These are phyloP conservation scores for Moniliella sp. DNA, from an alignment of 1,284 basidiomycete species.

Conservation along the genomic window DNA sequence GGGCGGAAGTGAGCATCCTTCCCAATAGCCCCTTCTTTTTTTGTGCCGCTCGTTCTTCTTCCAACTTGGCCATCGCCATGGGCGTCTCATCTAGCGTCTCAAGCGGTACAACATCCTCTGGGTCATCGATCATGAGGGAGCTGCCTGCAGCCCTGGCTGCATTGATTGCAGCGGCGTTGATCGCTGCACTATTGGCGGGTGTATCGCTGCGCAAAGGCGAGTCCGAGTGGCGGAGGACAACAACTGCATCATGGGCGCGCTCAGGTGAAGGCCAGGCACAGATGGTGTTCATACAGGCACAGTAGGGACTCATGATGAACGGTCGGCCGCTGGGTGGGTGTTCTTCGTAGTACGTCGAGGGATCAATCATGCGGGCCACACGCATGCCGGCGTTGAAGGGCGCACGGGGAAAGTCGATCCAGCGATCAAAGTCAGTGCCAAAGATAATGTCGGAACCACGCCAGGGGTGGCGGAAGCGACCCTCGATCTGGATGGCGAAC, in stretches of 20 bases:
- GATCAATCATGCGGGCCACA: constrained; percentile 30
- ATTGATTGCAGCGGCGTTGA: too few species aligned
- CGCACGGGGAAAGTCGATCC: constrained; percentile 26
- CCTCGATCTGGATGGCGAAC: constrained; percentile 37
- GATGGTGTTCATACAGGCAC: constrained; percentile 36
- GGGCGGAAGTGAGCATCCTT: constrained; percentile 6
- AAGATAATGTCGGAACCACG: constrained; percentile 23
- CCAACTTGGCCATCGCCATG: constrained; percentile 2
- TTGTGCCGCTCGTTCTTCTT: constrained; percentile 1
- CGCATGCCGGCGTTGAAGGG: constrained; percentile 36
- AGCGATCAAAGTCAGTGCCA: constrained; percentile 25
- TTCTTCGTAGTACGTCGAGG: constrained; percentile 22
- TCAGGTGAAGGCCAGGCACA: constrained; percentile 34
- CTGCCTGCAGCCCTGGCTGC: too few species aligned
- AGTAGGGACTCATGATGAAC: constrained; percentile 36
- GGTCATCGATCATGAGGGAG: too few species aligned
- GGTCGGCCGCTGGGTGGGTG: constrained; percentile 33
- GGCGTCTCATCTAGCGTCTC: constrained; percentile 15
- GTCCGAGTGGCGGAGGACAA: constrained; percentile 23
- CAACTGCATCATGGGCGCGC: constrained; percentile 30
- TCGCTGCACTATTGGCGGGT: constrained; percentile 4
- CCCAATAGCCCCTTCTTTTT: constrained; percentile 18
- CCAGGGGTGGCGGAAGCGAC: constrained; percentile 33
- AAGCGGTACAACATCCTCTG: constrained; percentile 32
- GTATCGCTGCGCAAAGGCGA: constrained; percentile 1